Base-by-base conservation (phyloP, 805 yeast genomes). In the Ogataea pini region DNA sequence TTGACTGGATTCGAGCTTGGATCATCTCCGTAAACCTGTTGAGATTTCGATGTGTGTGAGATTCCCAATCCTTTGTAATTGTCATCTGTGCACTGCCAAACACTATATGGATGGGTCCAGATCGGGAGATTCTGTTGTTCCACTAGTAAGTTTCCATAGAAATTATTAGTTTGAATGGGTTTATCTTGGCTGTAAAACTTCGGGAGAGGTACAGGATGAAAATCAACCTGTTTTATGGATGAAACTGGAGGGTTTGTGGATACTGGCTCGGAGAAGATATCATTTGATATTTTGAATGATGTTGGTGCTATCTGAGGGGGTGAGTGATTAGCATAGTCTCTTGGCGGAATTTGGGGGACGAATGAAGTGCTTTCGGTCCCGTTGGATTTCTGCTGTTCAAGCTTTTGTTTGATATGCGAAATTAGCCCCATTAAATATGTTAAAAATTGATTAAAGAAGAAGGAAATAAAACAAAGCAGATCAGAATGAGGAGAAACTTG, bases 101-200 rank as follows among this genome's bases (percentile, higher is more conserved):
- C 68, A 25, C 88, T 79, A 60, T 86, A 87, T 1, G 96, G 96
- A 56, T 85, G 89, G 0, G 92, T 80, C 90, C 91, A 88, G 0
- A 82, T 77, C 0, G 92, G 88, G 48, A 78, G 72, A 2, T 80
- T 78, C 60, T 85, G 92, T 47, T 75, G 74, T 0, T 76, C 89
- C 29, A 88, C 72, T 9, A 87, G 65, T 64, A 88, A 67, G 65
- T 88, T 88, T 31, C 86, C 84, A 63, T 83, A 88, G 60, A 87
- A 88, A 60, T 87, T 86, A 64, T 88, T 88, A 7, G 96, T 87
- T 51, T 83, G 83, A 24, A 84, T 72, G 10, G 70, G 69, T 4
- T 89, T 90, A 20, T 63, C 57, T 13, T 49, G 48, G 7, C 47
- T 34, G 27, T 67, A 69, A 46, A 76, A 80, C 48, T 69, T 74